Evolutionary conservation across 176 grass and related monocot species (phyloP).

Genomic region (Aegilops bicornis): DNA sequence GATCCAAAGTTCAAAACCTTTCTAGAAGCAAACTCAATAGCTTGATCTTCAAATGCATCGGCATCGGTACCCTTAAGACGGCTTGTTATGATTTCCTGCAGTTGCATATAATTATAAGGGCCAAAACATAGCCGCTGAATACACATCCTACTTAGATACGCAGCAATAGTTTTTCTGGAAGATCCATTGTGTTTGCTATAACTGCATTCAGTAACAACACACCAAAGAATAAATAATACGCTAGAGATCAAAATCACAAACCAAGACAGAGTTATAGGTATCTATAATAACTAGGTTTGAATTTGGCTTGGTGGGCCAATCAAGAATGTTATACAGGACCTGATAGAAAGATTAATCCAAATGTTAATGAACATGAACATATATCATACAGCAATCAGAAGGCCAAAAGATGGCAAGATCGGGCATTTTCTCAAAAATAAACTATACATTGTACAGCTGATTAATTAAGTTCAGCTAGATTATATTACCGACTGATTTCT

Average conservation of each 20-base stretch:
- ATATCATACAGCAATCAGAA: too few species aligned
- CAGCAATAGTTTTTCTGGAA: slow-evolving; percentile 85
- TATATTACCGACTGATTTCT: slow-evolving; percentile 91
- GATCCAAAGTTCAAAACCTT: slow-evolving; percentile 46
- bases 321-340: slow-evolving; percentile 97
- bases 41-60: slow-evolving; percentile 72
- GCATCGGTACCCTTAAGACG: slow-evolving; percentile 81
- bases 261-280: slow-evolving; percentile 33
- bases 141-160: slow-evolving; percentile 96
- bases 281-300: slow-evolving; percentile 72
- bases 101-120: slow-evolving; percentile 81
- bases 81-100: slow-evolving; percentile 86
- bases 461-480: slow-evolving; percentile 13
- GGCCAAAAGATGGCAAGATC: background rate
- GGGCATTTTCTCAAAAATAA: background rate
- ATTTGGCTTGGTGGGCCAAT: slow-evolving; percentile 77
- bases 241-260: slow-evolving; percentile 17
- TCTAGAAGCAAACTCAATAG: slow-evolving; percentile 96
- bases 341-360: slow-evolving; percentile 39
- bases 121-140: slow-evolving; percentile 88
- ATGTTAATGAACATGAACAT: slow-evolving; percentile 11
- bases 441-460: background rate
- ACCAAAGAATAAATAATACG: slow-evolving; percentile 34
- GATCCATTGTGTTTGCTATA: slow-evolving; percentile 97
- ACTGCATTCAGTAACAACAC: slow-evolving; percentile 52